Conservation (phyloP, 2,329 filamentous ascomycete genomes). For the Chalaropsis ovoidea region DNA sequence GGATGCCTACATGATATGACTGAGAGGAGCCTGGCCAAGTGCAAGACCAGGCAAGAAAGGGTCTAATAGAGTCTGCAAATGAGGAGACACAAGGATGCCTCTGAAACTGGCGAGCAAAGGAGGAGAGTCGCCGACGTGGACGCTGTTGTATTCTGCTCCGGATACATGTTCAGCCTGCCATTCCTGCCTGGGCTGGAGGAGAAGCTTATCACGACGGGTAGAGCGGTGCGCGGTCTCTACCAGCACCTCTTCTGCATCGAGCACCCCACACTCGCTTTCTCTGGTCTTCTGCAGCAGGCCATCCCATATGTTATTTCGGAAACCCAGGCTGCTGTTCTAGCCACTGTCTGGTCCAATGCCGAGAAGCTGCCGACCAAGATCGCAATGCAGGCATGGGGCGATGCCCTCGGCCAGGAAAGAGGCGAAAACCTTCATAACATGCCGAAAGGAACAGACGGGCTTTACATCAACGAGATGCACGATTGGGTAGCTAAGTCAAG, state of each 20-base stretch:
- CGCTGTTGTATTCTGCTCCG: constrained; percentile 74
- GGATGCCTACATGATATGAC: no score
- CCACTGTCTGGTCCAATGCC: constrained; percentile 64
- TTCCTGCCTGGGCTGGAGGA: constrained; percentile 47
- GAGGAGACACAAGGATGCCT: no score
- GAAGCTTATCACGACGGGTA: constrained; percentile 56
- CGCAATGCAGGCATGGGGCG: constrained; percentile 64
- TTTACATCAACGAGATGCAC: constrained; percentile 59
- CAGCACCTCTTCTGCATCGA: constrained; percentile 67
- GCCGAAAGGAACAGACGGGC: constrained; percentile 49
- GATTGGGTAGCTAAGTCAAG: constrained; percentile 48
- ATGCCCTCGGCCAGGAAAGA: constrained; percentile 42
- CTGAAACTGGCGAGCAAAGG: no score
- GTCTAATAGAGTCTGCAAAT: no score
- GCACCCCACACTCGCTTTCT: constrained; percentile 69
- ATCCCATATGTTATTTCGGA: constrained; percentile 80
- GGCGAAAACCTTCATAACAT: constrained; percentile 42
- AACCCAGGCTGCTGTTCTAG: constrained; percentile 65
- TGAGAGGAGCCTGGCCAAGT: no score
- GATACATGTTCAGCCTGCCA: constrained; percentile 76
- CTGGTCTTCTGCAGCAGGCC: constrained; percentile 66
- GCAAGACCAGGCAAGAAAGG: no score
- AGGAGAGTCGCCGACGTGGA: constrained; percentile 62
- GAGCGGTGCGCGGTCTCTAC: constrained; percentile 61
- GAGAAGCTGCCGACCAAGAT: constrained; percentile 51